These are phyloP conservation scores for Amyloporia xantha DNA, from an alignment of 768 basidiomycete genomes.

Conservation along the genomic window DNA sequence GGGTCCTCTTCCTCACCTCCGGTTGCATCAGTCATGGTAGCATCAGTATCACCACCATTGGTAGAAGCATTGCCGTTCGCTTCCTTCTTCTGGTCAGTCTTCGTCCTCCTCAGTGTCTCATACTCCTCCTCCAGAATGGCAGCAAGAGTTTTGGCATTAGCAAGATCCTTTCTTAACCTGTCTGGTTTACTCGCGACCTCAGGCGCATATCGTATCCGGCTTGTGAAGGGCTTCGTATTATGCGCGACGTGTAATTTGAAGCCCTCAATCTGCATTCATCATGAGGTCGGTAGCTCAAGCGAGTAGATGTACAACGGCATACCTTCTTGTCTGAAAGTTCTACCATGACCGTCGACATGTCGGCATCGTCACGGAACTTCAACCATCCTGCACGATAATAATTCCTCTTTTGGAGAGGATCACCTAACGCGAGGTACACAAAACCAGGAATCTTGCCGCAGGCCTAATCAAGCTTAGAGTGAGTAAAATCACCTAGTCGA, in stretches of 20 bases:
- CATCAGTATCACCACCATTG: constrained; percentile 13
- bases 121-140: constrained; percentile 70
- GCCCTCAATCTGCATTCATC: constrained; percentile 81
- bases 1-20: constrained; percentile 39
- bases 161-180: constrained; percentile 74
- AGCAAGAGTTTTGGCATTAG: constrained; percentile 67
- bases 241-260: constrained; percentile 91
- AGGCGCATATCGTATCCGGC: constrained; percentile 74
- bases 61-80: constrained; percentile 15
- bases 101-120: constrained; percentile 41
- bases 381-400: constrained; percentile 96
- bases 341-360: constrained; percentile 66
- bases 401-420: constrained; percentile 87
- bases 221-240: constrained; percentile 69
- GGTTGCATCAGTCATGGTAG: constrained; percentile 21
- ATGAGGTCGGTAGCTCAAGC: constrained; percentile 4
- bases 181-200: constrained; percentile 76
- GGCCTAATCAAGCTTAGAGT: constrained; percentile 45
- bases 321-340: constrained; percentile 86
- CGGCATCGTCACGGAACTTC: constrained; percentile 76
- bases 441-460: constrained; percentile 75
- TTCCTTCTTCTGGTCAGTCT: constrained; percentile 17
- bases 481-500: constrained; percentile 8
- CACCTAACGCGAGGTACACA: constrained; percentile 83
- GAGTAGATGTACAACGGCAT: constrained; percentile 15